Evolutionary conservation across 2,329 filamentous ascomycete species (phyloP), one percentile per base, ranked within the genome.

Genomic region (Alternaria sp.): DNA sequence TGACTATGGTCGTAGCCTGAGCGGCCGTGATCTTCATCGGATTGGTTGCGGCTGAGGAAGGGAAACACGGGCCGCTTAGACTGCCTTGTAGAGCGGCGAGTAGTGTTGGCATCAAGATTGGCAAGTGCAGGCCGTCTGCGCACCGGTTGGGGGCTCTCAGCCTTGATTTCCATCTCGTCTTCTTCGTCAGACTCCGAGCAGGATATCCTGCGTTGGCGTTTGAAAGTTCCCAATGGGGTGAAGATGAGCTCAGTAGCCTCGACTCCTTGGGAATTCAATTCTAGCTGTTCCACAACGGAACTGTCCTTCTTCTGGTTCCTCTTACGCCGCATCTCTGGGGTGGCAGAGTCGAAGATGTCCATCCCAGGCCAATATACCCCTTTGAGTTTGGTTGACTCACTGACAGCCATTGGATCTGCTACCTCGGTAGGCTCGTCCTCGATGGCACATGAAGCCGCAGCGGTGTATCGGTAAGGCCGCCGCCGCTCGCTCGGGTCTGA

Each of bases 331-430:
- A 90, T 89, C 60, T 89, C 86, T 14, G 87, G 84, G 4, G 88
- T 90, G 4, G 91, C 91, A 52, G 91, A 87, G 75, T 94, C 91
- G 72, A 93, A 93, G n/a, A 92, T 83, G 52, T 86, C 85, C 90
- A 93, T 93, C 17, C 91, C 91, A 3, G 89, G 88, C 83, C 88
- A 92, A 45, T 86, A 80, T n/a, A 88, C 80, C 2, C 90, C 90
- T 74, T 93, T 93, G 52, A 93, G 82, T 69, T 81, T 85, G 58
- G 75, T 80, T 49, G 70, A 72, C 54, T 80, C 78, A 40, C 73
- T 78, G 26, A 71, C 71, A 45, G 68, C 68, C 52, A 68, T 70
- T 23, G 70, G 67, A 24, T 72, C 70, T 24, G 60, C 52, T 26
- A 56, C 33, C 10, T 72, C 72, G 28, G 49, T 56, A 29, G 67